Conservation (phyloP, 768 basidiomycete genomes). For the Hygrophoropsis aurantiaca region DNA sequence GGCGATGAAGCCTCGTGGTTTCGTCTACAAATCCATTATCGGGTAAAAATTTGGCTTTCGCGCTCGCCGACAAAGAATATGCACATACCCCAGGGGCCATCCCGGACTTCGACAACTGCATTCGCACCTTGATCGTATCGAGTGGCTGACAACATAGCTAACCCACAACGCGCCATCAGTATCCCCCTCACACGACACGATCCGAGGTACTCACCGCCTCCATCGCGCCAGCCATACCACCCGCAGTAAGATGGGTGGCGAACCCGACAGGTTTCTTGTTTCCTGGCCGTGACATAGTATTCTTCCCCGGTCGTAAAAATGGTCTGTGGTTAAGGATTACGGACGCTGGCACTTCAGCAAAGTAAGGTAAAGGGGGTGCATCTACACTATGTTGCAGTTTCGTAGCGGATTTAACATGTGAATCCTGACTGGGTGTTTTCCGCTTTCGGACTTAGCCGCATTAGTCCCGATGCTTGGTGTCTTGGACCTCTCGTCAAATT, state of each 20-base stretch:
- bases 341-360: background rate
- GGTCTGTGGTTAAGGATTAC: conserved; percentile 2
- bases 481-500: background rate
- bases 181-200: background rate
- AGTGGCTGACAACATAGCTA: conserved; percentile 87
- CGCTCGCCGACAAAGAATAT: background rate
- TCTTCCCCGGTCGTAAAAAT: conserved; percentile 4
- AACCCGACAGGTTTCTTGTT: conserved; percentile 81
- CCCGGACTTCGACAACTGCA: conserved; percentile 92
- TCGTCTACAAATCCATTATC: conserved; percentile 57
- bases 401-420: conserved; percentile 28
- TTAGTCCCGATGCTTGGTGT: conserved; percentile 15
- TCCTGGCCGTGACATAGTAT: conserved; percentile 49
- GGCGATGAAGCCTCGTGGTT: conserved; percentile 87
- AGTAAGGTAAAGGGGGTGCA: conserved; percentile 4
- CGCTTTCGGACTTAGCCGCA: conserved; percentile 12
- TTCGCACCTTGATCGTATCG: conserved; percentile 99
- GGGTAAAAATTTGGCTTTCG: background rate
- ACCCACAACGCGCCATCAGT: conserved; percentile 2
- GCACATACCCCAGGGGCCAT: conserved; percentile 76
- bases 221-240: conserved; percentile 90
- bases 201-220: conserved; percentile 67
- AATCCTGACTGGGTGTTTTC: conserved; percentile 16
- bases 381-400: conserved; percentile 9
- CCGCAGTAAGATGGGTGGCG: conserved; percentile 89